Percentiles rank a stretch among this genome's conserved stretches.
Conservation (phyloP, 331 rosid genomes). For the Quercus phellos region DNA sequence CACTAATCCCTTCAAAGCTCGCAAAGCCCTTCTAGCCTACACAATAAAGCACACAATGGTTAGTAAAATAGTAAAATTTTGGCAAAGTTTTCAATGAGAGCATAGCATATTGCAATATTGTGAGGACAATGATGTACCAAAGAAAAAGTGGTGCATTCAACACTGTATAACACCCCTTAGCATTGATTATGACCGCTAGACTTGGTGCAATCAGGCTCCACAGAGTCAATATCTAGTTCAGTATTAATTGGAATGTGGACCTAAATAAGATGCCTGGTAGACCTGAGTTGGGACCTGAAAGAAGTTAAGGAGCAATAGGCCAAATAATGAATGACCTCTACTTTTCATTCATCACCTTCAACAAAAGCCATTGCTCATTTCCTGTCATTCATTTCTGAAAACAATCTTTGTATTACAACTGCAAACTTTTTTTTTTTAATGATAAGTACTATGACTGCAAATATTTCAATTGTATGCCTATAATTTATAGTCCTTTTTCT, state of each 20-base stretch:
- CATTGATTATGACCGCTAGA: too few species aligned
- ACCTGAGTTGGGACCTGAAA: not conserved
- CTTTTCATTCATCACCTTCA: not conserved
- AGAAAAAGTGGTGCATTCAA: too few species aligned
- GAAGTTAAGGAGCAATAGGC: not conserved
- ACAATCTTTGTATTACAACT: not conserved
- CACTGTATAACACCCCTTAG: too few species aligned
- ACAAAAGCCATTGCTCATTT: not conserved
- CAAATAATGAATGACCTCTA: not conserved
- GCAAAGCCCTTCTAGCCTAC: slow-evolving; percentile 82
- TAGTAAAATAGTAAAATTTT: not conserved
- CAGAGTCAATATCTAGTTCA: too few species aligned
- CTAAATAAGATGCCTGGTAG: not conserved
- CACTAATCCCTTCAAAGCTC: slow-evolving; percentile 88
- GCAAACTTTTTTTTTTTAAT: not conserved
- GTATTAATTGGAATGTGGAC: not conserved
- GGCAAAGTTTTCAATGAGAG: not conserved
- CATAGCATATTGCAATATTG: not conserved
- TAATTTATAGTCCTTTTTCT: too few species aligned
- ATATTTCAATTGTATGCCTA: not conserved
- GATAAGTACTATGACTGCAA: not conserved
- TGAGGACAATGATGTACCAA: too few species aligned
- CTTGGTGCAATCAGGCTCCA: too few species aligned
- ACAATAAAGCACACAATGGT: not conserved
- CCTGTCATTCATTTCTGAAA: not conserved